Base-by-base conservation (phyloP, 2,329 filamentous ascomycete genomes). In the Cladosporium sp. region DNA sequence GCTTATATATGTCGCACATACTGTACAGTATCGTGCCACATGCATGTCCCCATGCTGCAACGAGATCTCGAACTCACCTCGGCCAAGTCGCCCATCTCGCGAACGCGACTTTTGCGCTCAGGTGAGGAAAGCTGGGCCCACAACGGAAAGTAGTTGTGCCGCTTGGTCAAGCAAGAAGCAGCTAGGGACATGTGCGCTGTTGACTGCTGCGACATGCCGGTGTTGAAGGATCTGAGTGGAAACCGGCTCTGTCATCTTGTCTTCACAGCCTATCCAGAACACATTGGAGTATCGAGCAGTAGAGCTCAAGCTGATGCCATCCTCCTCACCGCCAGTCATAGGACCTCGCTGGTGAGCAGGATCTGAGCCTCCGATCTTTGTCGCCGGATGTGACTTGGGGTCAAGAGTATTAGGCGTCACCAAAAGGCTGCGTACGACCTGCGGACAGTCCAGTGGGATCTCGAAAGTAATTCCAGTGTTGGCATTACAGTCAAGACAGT, bases 211-310 rank as follows among this genome's bases (percentile, higher is more conserved):
- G 13, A n/a, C 36, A 36, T 57, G n/a, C 16, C 53, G 36, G n/a
- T 57, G 53, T 18, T 21, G 53, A 23, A 57, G 53, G 11, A 30
- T 57, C 53, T 57, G 30, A 18, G 30, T 57, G 16, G 53, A 57
- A 10, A 36, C 32, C 53, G 53, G 53, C 32, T 10, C 18, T 28
- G 8, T 30, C 30, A 57, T 32, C 21, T 57, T 57, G 7, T 57
- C 53, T 21, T 57, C 53, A 14, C 53, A 57, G 26, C 28, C 53
- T 13, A 57, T 57, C 53, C 53, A 57, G 32, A 32, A 57, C 32
- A 57, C 53, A 8, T 1, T 57, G 30, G 16, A 23, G 21, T 57
- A 36, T 56, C 51, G 51, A 7, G 26, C 14, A 30, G 14, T 18
- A 56, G 51, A 56, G 16, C 51, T 32, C 25, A 56, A 32, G 26